Conservation (phyloP, 768 basidiomycete genomes). For the Clavaria fumosa region DNA sequence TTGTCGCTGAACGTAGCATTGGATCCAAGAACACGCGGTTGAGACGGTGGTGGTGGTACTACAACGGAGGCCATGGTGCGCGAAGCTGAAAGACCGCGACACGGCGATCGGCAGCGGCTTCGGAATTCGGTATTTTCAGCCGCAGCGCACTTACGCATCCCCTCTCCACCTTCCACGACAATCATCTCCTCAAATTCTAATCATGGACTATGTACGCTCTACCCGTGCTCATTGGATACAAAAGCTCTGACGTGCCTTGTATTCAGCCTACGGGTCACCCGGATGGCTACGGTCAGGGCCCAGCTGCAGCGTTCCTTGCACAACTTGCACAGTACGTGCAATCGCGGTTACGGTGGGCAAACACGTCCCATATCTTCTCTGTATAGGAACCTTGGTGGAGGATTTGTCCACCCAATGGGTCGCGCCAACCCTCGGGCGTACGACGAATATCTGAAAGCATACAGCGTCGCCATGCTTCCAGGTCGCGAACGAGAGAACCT, state of each 20-base stretch:
- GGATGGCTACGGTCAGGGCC: slow-evolving; percentile 21
- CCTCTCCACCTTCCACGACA: too few species aligned
- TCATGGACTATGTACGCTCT: too few species aligned
- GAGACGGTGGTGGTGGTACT: slow-evolving; percentile 17
- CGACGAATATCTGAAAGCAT: slow-evolving; percentile 88
- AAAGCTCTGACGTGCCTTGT: too few species aligned
- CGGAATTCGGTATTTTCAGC: too few species aligned
- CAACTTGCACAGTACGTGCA: slow-evolving; percentile 45
- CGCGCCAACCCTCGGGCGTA: slow-evolving; percentile 58
- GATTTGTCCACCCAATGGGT: slow-evolving; percentile 29
- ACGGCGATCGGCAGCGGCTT: too few species aligned
- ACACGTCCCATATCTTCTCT: neutral
- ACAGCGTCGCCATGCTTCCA: slow-evolving; percentile 88
- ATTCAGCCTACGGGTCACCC: too few species aligned
- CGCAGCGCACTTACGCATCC: too few species aligned
- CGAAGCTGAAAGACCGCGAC: too few species aligned
- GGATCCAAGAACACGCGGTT: slow-evolving; percentile 34
- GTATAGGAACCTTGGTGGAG: slow-evolving; percentile 28
- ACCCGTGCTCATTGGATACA: too few species aligned
- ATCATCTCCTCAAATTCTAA: too few species aligned
- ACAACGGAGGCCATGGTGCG: neutral
- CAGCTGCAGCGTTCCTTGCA: slow-evolving; percentile 46
- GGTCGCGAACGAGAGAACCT: slow-evolving; percentile 78
- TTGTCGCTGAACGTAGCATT: slow-evolving; percentile 83
- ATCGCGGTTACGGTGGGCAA: neutral